Evolutionary conservation across 108 stramenopile species (phyloP), one percentile per base, ranked within the genome.

Genomic region (Cyclotella choctawhatcheeana): DNA sequence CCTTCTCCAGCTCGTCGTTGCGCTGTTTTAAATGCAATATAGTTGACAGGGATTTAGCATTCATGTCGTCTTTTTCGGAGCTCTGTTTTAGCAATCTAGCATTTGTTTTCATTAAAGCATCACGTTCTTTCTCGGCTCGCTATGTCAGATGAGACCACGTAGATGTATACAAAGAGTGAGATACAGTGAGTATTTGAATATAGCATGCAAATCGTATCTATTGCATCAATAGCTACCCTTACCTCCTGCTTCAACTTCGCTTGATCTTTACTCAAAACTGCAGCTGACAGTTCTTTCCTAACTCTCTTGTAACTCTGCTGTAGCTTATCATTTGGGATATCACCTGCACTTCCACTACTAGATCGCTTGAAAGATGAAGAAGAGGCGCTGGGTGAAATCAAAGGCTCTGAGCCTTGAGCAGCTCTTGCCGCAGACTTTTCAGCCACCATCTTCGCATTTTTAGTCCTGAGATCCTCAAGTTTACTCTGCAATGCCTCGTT

Each of bases 11-110:
- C 67, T 89, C 79, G 43, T 93, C 90, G 30, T 84, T 89, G 44
- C 92, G 24, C 25, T 90, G 86, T 47, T 93, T 93, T 66, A 96
- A 64, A 44, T 93, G 92, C 24, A 96, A 53, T 69, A 96, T 92
- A 0, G 92, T 90, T 5, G 89, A 90, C 47, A 93, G 56, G 16
- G 92, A 90, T 67, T 92, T 92, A 0, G 90, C 92, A 75, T 93
- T 96, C 85, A 92, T 92, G 33, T 96, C 92, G 52, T 96, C 95
- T 69, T 93, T 93, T 50, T 96, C 92, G 2, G 87, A 76, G 64
- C 81, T 85, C 58, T 93, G 92, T 51, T 89, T 87, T 26, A 88
- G 69, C 21, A 96, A 69, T 58, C 92, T 71, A 14, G 86, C 69
- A 69, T 93, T 91, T 37, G 85, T 86, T 74, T 87, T 83, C 53